Evolutionary conservation across 768 basidiomycete genomes (phyloP).

Genomic region (Astraeus odoratus): DNA sequence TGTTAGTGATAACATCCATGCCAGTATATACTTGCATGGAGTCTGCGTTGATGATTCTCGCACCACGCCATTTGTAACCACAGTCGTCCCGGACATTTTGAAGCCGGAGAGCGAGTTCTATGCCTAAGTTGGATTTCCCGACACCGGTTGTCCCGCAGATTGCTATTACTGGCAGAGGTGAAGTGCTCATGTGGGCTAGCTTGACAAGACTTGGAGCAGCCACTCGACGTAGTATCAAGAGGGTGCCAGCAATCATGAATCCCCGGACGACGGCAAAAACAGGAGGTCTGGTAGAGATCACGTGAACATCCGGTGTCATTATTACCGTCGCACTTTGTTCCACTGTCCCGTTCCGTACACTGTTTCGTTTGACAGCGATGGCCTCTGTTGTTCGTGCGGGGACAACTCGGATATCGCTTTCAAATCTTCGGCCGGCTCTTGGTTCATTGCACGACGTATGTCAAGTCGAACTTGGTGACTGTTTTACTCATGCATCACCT

Average conservation of each 20-base stretch:
- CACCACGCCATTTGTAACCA: slow-evolving; percentile 42
- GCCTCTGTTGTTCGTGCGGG: slow-evolving; percentile 29
- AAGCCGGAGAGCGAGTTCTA: slow-evolving; percentile 73
- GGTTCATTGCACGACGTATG: slow-evolving; percentile 65
- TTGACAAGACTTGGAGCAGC: too few relatives aligned
- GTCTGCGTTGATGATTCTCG: slow-evolving; percentile 89
- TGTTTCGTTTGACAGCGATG: slow-evolving; percentile 18
- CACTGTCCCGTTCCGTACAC: not conserved
- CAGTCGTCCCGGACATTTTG: slow-evolving; percentile 22
- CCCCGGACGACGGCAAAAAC: not conserved
- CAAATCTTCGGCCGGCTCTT: slow-evolving; percentile 63
- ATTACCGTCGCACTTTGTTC: not conserved
- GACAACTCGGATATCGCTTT: slow-evolving; percentile 46
- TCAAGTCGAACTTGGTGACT: not conserved
- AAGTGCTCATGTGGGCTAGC: slow-evolving; percentile 1
- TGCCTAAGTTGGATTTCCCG: slow-evolving; percentile 88
- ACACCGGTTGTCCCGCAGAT: slow-evolving; percentile 95
- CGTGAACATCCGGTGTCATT: not conserved
- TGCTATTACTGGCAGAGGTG: slow-evolving; percentile 62
- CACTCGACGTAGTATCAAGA: too few relatives aligned
- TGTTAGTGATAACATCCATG: slow-evolving; percentile 91
- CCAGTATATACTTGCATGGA: slow-evolving; percentile 96
- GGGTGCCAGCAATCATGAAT: not conserved
- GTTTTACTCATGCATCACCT: slow-evolving; percentile 8
- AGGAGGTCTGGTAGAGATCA: not conserved